phyloP scores from a whole-genome alignment of 1,139 yeast genomes.

The Suhomyces guaymorum region DNA sequence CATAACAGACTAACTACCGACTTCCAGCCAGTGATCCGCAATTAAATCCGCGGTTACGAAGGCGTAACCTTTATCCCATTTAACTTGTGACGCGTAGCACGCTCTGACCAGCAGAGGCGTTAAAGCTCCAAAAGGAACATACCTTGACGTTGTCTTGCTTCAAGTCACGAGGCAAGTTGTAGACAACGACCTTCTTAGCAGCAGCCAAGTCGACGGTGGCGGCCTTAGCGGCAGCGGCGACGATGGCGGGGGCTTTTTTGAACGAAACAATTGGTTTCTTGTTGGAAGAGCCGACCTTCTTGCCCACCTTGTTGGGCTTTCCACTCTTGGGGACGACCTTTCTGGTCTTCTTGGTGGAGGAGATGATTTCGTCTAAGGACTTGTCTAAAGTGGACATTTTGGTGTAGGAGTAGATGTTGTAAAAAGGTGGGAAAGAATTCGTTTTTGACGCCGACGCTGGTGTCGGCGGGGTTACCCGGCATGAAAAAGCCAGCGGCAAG shows the following conservation, averaged over 20 bases:
- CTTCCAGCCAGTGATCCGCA: too few relatives aligned
- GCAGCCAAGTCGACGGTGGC: slow-evolving; percentile 49
- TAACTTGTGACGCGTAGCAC: slow-evolving; percentile 3
- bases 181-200: slow-evolving; percentile 74
- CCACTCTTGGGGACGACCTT: slow-evolving; percentile 16
- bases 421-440: neutral
- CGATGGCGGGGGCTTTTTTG: slow-evolving; percentile 40
- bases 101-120: slow-evolving; percentile 6
- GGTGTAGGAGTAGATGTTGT: slow-evolving; percentile 3
- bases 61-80: too few relatives aligned
- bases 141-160: slow-evolving; percentile 78
- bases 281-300: slow-evolving; percentile 30
- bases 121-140: slow-evolving; percentile 43
- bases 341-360: slow-evolving; percentile 51
- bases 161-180: slow-evolving; percentile 78
- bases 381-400: slow-evolving; percentile 70
- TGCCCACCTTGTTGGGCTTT: slow-evolving; percentile 41
- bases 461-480: neutral
- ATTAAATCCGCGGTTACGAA: too few relatives aligned
- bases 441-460: slow-evolving; percentile 1
- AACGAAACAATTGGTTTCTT: slow-evolving; percentile 40
- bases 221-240: slow-evolving; percentile 26
- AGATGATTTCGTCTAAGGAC: slow-evolving; percentile 93
- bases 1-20: too few relatives aligned
- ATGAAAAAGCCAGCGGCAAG: too few relatives aligned